Evolutionary conservation across 2,329 filamentous ascomycete genomes (phyloP).

Genomic region (Chaetomium globosum): DNA sequence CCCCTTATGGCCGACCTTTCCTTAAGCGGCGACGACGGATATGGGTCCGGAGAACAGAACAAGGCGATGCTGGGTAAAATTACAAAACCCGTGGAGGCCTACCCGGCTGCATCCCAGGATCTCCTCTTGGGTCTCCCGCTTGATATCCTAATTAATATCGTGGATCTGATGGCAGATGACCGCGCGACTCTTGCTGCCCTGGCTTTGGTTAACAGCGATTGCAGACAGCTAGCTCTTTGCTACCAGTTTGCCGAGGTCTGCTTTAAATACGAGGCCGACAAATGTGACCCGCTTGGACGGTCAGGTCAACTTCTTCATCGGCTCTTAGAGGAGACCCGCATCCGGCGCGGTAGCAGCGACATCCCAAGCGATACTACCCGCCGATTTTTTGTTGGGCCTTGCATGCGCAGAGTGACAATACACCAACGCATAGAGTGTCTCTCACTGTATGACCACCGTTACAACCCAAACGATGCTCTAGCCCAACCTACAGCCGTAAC

Average conservation of each 20-base stretch:
- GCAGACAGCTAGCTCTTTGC: neutral
- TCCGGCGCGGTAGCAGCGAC: neutral
- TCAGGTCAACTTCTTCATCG: neutral
- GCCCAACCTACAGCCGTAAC: neutral
- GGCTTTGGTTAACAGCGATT: neutral
- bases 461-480: no score
- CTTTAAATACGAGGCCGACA: neutral
- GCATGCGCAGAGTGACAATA: neutral
- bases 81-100: neutral
- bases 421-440: no score
- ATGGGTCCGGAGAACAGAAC: neutral
- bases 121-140: neutral
- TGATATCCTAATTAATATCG: neutral
- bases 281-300: no score
- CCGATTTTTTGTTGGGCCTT: neutral
- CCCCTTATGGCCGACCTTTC: no score
- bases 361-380: neutral
- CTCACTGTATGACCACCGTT: no score
- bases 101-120: neutral
- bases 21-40: neutral
- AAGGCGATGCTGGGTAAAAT: neutral
- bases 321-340: neutral
- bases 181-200: neutral
- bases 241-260: neutral
- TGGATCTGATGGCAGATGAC: neutral